Evolutionary conservation across 140 eudicot species (phyloP).

Genomic region (Cichorium intybus): DNA sequence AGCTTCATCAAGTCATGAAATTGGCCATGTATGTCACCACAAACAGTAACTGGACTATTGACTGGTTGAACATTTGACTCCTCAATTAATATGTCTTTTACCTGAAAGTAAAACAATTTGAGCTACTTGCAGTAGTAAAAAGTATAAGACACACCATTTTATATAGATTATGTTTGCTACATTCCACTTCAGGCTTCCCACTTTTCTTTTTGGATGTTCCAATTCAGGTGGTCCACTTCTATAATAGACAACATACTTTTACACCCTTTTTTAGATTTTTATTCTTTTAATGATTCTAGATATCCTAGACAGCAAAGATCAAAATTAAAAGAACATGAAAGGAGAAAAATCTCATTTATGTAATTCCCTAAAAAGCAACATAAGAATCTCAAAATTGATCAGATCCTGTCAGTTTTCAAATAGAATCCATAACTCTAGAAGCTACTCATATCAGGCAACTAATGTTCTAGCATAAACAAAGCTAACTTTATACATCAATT

Average conservation of each 20-base stretch:
- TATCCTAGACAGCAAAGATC: neutral
- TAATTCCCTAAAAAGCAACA: constrained; percentile 2
- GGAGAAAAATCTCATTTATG: too few species aligned
- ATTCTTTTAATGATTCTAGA: neutral
- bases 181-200: neutral
- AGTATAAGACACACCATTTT: too few species aligned
- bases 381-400: neutral
- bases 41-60: constrained; percentile 96
- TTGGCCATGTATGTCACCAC: constrained; percentile 99
- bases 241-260: too few species aligned
- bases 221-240: too few species aligned
- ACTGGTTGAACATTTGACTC: constrained; percentile 99
- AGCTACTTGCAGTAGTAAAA: constrained; percentile 7
- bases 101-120: constrained; percentile 44
- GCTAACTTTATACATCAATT: neutral
- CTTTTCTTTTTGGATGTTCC: neutral
- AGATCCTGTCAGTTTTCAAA: neutral
- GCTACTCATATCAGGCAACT: too few species aligned
- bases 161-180: neutral
- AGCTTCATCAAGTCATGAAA: constrained; percentile 97
- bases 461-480: too few species aligned
- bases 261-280: constrained; percentile 4
- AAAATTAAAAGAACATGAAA: too few species aligned
- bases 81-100: constrained; percentile 91
- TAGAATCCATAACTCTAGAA: neutral